These are phyloP conservation scores for Periconia sp. DNA, from an alignment of 2,329 filamentous ascomycete genomes.

Conservation along the genomic window DNA sequence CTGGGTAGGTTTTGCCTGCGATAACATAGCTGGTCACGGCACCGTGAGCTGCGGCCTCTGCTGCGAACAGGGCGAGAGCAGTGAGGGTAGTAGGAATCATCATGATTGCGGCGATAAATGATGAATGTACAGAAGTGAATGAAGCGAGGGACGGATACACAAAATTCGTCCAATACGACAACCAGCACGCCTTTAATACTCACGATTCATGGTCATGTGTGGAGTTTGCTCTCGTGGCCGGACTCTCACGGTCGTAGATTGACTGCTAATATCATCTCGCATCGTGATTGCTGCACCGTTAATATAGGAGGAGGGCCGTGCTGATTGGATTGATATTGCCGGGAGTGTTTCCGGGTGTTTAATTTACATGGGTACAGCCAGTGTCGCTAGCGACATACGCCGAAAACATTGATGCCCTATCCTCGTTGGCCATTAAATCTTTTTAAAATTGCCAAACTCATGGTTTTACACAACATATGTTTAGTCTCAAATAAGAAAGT, in stretches of 20 bases:
- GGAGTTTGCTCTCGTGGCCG: background rate
- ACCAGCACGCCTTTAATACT: background rate
- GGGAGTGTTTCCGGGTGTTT: background rate
- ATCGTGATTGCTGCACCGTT: background rate
- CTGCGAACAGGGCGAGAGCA: slow-evolving; percentile 30
- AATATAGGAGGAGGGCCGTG: background rate
- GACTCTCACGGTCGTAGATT: background rate
- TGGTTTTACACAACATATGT: too few species aligned
- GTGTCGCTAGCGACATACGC: too few species aligned
- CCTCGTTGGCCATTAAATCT: too few species aligned
- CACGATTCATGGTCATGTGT: background rate
- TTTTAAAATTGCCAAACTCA: too few species aligned
- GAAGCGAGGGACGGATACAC: background rate
- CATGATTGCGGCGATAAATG: slow-evolving; percentile 25
- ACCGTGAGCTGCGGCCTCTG: slow-evolving; percentile 34
- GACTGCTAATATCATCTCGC: background rate
- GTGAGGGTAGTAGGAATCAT: slow-evolving; percentile 38
- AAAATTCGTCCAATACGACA: background rate
- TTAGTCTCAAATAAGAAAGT: too few species aligned
- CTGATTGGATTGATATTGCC: background rate
- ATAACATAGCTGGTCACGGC: slow-evolving; percentile 38
- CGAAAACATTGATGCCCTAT: too few species aligned
- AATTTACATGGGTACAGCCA: too few species aligned
- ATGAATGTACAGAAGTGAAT: background rate
- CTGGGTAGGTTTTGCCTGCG: slow-evolving; percentile 32